These are phyloP conservation scores for Sclerotinia spermophila DNA, from an alignment of 2,329 filamentous ascomycete species.

Conservation along the genomic window DNA sequence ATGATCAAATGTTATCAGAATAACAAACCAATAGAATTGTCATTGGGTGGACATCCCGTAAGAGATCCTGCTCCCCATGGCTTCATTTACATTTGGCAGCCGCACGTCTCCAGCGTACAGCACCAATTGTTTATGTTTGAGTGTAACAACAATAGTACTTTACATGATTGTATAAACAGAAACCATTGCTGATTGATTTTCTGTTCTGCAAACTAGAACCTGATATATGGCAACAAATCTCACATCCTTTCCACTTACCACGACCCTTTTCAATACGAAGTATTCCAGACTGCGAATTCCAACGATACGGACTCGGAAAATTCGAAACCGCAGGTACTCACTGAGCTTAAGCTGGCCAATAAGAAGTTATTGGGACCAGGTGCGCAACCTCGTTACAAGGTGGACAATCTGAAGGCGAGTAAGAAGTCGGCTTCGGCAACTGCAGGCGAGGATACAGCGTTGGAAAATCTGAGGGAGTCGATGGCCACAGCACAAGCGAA, in stretches of 20 bases:
- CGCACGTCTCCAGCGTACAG: neutral
- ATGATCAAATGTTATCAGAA: constrained; percentile 59
- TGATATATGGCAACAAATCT: constrained; percentile 18
- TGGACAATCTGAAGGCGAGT: neutral
- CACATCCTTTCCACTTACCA: constrained; percentile 36
- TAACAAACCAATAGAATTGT: constrained; percentile 54
- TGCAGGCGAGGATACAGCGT: constrained; percentile 47
- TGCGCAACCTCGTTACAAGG: constrained; percentile 11
- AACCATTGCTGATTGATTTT: constrained; percentile 15
- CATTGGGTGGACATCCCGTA: constrained; percentile 57
- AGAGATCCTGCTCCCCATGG: constrained; percentile 38
- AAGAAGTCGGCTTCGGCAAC: constrained; percentile 34
- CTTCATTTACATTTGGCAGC: constrained; percentile 12
- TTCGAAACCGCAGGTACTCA: neutral
- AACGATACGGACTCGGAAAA: constrained; percentile 21
- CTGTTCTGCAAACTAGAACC: constrained; percentile 13
- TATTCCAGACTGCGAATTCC: constrained; percentile 51
- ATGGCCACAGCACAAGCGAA: constrained; percentile 44
- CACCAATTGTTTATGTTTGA: neutral
- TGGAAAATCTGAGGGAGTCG: constrained; percentile 48
- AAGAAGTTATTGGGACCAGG: constrained; percentile 12
- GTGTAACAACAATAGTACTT: constrained; percentile 9
- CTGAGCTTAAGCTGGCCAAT: constrained; percentile 7
- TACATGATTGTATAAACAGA: constrained; percentile 20
- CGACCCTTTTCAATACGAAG: constrained; percentile 50